A percentile compares a stretch with the other conserved stretches of the same genome.
Evolutionary conservation across 352 stramenopile species (phyloP).

Genomic region (Aphanomyces stellatus): DNA sequence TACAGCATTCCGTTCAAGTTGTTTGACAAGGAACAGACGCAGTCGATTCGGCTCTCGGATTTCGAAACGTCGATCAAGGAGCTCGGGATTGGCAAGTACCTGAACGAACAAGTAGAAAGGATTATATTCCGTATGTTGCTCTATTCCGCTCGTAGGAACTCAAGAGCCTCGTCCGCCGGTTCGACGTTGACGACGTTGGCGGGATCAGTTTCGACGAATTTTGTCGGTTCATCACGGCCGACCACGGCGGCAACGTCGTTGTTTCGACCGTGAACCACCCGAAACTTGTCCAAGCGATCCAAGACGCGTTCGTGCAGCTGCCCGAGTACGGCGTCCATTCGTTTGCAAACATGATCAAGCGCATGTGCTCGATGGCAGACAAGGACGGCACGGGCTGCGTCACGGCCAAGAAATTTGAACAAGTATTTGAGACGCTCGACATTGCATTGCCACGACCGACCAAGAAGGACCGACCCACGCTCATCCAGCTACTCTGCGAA

Average conservation of each 20-base stretch:
- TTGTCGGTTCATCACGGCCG: constrained; percentile 52
- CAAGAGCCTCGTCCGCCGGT: constrained; percentile 69
- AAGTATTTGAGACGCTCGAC: constrained; percentile 57
- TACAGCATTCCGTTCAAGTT: constrained; percentile 56
- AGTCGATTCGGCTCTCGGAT: constrained; percentile 57
- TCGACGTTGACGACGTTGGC: constrained; percentile 55
- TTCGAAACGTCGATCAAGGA: constrained; percentile 61
- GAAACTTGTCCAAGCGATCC: constrained; percentile 15
- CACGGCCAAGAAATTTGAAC: constrained; percentile 33
- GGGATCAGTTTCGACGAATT: constrained; percentile 72
- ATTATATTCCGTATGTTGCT: not conserved
- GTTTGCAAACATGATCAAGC: constrained; percentile 59
- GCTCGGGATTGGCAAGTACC: constrained; percentile 60
- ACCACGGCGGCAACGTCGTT: constrained; percentile 23
- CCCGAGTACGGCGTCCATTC: constrained; percentile 30
- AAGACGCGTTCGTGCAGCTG: constrained; percentile 26
- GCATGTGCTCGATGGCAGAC: constrained; percentile 77
- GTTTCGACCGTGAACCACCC: constrained; percentile 14
- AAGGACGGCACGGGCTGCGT: constrained; percentile 54
- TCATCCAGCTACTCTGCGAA: constrained; percentile 45
- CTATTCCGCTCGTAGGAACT: constrained; percentile 37
- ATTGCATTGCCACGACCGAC: constrained; percentile 33
- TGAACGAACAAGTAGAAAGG: constrained; percentile 27
- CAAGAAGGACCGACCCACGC: constrained; percentile 29
- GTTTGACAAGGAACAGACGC: constrained; percentile 65